Base-by-base conservation (phyloP, 2,329 filamentous ascomycete genomes). In the Exophiala sideris region DNA sequence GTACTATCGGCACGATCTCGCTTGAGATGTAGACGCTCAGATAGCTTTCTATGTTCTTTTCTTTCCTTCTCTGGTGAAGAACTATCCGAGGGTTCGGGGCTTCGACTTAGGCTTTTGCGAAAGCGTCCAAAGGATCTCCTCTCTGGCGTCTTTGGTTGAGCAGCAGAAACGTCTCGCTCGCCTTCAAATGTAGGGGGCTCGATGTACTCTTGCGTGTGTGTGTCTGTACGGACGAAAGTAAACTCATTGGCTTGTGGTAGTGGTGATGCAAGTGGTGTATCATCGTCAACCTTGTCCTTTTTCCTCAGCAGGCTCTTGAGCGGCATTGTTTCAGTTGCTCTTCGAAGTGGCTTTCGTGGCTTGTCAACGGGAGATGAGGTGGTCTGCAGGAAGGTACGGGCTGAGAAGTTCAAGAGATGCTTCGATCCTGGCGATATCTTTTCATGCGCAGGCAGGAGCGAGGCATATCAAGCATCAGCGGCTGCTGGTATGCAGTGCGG, bases 181-280 rank as follows among this genome's bases (percentile, higher is more conserved):
- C 75, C 76, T 11, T 73, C 72, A 62, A 78, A 79, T 48, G 69
- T 68, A 5, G 90, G 87, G 9, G 89, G 88, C 52, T 83, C 77
- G 68, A 96, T 89, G 61, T 87, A 76, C 70, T 96, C 90, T 68
- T 91, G 82, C 1, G 86, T 84, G 61, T 84, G 74, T 1, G 91
- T 96, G 67, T 95, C 92, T 61, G 89, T 87, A 58, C 91, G 86
- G 66, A 94, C 80, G 73, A 96, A 90, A 59, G 80, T 89, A 74
- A 96, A 90, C 63, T 88, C 84, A 53, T 87, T 85, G 1, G 77
- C 60, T 68, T 62, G 79, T 12, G 58, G 57, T 42, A 60, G 69
- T 57, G 45, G 62, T 62, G 21, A 65, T 61, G 16, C 62, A 58
- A 38, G 33, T 11, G 62, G 48, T 4, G 64, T 64, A 20, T 70